phyloP scores from a whole-genome alignment of 1,284 basidiomycete genomes.

The Sporisorium scitamineum region DNA sequence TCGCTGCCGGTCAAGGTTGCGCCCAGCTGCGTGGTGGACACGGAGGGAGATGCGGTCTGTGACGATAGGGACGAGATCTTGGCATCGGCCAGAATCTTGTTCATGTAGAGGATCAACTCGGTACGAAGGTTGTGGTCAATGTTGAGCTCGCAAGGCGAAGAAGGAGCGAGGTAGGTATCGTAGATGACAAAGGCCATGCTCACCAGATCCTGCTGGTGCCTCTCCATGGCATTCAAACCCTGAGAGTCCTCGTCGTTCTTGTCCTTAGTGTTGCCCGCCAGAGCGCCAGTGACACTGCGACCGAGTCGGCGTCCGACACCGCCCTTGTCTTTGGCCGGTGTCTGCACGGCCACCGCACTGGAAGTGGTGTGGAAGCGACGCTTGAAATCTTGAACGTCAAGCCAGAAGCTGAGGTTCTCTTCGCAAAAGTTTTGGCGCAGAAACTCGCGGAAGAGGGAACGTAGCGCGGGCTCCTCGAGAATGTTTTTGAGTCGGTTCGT shows the following conservation, averaged over 20 bases:
- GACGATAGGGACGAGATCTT: conserved; percentile 25
- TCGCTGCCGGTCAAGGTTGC: conserved; percentile 20
- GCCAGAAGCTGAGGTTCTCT: conserved; percentile 96
- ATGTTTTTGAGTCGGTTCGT: conserved; percentile 91
- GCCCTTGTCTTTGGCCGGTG: conserved; percentile 22
- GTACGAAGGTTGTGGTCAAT: conserved; percentile 96
- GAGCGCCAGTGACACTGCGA: conserved; percentile 70
- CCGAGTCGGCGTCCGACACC: conserved; percentile 74
- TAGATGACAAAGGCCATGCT: conserved; percentile 94
- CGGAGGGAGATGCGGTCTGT: conserved; percentile 23
- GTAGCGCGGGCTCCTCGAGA: conserved; percentile 89
- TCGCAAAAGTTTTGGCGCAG: conserved; percentile 94
- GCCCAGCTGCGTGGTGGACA: conserved; percentile 36
- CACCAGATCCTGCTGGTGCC: conserved; percentile 93
- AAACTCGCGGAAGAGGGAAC: conserved; percentile 93
- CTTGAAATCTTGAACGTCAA: conserved; percentile 97
- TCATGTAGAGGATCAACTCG: conserved; percentile 91
- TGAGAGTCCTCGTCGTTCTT: conserved; percentile 34
- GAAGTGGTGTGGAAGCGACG: conserved; percentile 94
- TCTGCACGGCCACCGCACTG: conserved; percentile 79
- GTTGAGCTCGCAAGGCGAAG: conserved; percentile 94
- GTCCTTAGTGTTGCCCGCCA: conserved; percentile 65
- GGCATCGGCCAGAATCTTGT: conserved; percentile 71
- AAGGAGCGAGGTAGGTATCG: conserved; percentile 93
- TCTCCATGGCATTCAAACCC: conserved; percentile 80